Conservation (phyloP, 2,329 filamentous ascomycete species). For the Scleromitrula shiraiana region DNA sequence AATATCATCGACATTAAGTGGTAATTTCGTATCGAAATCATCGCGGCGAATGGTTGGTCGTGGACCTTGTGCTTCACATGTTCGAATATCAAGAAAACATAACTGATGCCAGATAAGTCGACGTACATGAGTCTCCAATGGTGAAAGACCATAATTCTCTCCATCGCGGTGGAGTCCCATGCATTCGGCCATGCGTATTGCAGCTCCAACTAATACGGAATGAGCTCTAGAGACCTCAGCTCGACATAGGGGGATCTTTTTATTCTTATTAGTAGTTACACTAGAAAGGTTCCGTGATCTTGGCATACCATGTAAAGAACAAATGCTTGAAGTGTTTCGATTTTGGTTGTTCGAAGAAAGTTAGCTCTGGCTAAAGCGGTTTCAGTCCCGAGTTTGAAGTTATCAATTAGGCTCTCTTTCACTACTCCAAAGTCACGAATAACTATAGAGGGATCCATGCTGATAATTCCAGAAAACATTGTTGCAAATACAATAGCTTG, state of each 20-base stretch:
- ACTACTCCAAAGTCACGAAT: constrained; percentile 45
- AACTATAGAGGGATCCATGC: constrained; percentile 49
- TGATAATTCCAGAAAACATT: constrained; percentile 61
- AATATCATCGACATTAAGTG: constrained; percentile 60
- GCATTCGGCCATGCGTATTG: constrained; percentile 66
- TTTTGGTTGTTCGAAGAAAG: constrained; percentile 60
- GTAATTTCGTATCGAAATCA: constrained; percentile 67
- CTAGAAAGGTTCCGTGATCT: not conserved
- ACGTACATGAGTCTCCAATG: constrained; percentile 63
- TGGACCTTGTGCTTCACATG: constrained; percentile 67
- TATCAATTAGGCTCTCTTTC: constrained; percentile 50
- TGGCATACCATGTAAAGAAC: constrained; percentile 63
- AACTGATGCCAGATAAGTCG: constrained; percentile 71
- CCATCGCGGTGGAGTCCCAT: constrained; percentile 66
- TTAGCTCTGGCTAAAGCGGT: constrained; percentile 59
- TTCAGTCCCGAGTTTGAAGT: constrained; percentile 59
- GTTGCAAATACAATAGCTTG: constrained; percentile 64
- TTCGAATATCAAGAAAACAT: constrained; percentile 67
- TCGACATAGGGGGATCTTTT: constrained; percentile 60
- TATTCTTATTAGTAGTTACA: constrained; percentile 17
- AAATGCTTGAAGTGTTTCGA: constrained; percentile 70
- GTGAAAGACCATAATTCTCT: constrained; percentile 53
- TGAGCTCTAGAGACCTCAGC: constrained; percentile 66
- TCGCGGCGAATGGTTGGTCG: constrained; percentile 63
- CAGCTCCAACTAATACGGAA: constrained; percentile 63